A percentile compares a stretch with the other conserved stretches of the same genome.
Evolutionary conservation across 805 yeast species (phyloP).

Genomic region (Candida yuanshanica): DNA sequence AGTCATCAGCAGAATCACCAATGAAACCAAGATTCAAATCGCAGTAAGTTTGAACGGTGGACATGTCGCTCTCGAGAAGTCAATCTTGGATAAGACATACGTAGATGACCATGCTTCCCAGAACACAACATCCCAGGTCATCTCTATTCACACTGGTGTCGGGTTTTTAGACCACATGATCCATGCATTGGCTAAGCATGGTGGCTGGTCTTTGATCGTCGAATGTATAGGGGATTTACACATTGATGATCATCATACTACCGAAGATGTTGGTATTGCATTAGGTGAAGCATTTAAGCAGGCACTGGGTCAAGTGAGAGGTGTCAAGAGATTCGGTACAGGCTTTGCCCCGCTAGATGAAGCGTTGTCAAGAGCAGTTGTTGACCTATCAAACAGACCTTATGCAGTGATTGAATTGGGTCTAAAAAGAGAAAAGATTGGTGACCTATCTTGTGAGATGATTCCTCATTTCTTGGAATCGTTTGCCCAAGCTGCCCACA

Average conservation of each 20-base stretch:
- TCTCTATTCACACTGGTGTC: constrained; percentile 82
- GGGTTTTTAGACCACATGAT: constrained; percentile 97
- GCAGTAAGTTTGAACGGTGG: constrained; percentile 87
- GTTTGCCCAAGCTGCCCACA: constrained; percentile 86
- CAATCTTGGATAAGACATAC: constrained; percentile 41
- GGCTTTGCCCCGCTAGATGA: constrained; percentile 97
- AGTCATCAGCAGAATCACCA: constrained; percentile 56
- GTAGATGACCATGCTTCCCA: constrained; percentile 58
- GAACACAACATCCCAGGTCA: constrained; percentile 61
- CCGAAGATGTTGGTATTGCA: constrained; percentile 94
- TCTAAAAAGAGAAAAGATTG: constrained; percentile 86
- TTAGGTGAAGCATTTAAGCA: constrained; percentile 83
- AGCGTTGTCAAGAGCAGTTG: constrained; percentile 93
- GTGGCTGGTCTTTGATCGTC: constrained; percentile 90
- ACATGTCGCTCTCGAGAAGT: constrained; percentile 51
- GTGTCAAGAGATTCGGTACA: constrained; percentile 86
- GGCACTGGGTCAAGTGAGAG: constrained; percentile 85
- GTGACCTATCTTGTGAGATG: constrained; percentile 92
- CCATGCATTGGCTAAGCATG: constrained; percentile 93
- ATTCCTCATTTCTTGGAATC: constrained; percentile 95
- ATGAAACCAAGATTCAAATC: constrained; percentile 90
- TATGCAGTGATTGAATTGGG: constrained; percentile 87
- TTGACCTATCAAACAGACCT: constrained; percentile 90
- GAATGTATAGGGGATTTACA: constrained; percentile 93
- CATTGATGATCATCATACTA: constrained; percentile 95